Evolutionary conservation across 169 alveolate genomes (phyloP), one percentile per base, ranked within the genome.

Genomic region (Besnoitia besnoiti): DNA sequence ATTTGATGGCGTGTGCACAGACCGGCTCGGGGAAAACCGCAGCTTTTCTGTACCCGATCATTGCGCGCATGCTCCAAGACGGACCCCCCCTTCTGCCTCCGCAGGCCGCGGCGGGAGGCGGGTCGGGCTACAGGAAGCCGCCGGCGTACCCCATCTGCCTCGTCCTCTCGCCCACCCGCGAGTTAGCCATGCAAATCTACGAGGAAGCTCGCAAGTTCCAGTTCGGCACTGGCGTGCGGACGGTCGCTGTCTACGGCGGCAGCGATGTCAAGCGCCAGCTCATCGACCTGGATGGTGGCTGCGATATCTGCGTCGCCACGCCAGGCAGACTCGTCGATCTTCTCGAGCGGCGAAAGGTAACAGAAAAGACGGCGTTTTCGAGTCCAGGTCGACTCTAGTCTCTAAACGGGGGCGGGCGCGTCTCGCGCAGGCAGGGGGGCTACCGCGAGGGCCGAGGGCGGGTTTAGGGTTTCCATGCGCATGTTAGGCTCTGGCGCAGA

Each of bases 21-120:
- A 99, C 99, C 39, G 99, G 99, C 10, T 97, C 99, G 40, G 99
- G 99, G 0, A 99, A 99, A 94, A 99, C 99, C 8, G 99, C 99
- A 8, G 99, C 99, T 12, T 99, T 98, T 95, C 93, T 99, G 80
- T 94, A 98, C 37, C 99, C 99, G 0, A 97, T 98, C 39, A 97
- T 99, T n/a, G 92, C 92, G 10, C 92, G 75, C 50, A 88, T 93
- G 93, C 85, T 93, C 55, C 90, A 85, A 59, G 61, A 47, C 55
- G 95, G 95, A 35, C 95, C 95, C 27, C 95, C 95, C 10, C 79
- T 88, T 30, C 75, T 89, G 40, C 92, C 92, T 30, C 24, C 33
- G 30, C 76, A 67, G 85, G n/a, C 85, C 21, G 80, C 47, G 19
- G 42, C 80, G n/a, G 87, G 88, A 0, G 85, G 55, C 46, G n/a